These are phyloP conservation scores for Coemansia sp. DNA, from an alignment of 192 early-diverging fungal genomes.

Conservation along the genomic window DNA sequence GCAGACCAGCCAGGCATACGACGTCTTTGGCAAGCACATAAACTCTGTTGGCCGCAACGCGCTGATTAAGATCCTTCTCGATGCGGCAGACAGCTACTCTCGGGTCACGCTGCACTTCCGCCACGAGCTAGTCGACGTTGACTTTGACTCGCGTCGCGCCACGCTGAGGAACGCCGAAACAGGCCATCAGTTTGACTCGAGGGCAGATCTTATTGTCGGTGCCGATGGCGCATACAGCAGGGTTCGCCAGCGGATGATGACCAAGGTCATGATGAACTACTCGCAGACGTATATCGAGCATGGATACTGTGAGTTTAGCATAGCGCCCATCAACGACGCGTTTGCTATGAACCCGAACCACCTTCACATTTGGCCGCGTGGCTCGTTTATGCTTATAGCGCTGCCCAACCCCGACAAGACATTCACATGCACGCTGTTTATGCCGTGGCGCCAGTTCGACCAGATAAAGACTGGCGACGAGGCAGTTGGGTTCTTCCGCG, in stretches of 20 bases:
- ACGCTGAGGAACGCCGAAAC: constrained; percentile 33
- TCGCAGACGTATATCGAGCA: constrained; percentile 89
- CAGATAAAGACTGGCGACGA: constrained; percentile 65
- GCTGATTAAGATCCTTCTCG: constrained; percentile 82
- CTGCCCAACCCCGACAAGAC: constrained; percentile 92
- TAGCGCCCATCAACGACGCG: constrained; percentile 69
- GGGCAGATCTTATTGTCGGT: constrained; percentile 82
- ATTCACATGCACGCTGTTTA: constrained; percentile 96
- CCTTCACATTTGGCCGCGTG: constrained; percentile 96
- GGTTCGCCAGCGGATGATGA: constrained; percentile 81
- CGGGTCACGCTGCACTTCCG: constrained; percentile 80
- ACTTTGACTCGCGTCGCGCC: constrained; percentile 71
- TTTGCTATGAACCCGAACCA: constrained; percentile 89
- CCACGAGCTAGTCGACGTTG: constrained; percentile 65
- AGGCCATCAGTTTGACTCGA: constrained; percentile 44
- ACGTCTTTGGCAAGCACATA: constrained; percentile 87
- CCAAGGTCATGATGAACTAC: constrained; percentile 78
- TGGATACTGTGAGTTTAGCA: constrained; percentile 89
- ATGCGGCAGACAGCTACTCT: constrained; percentile 64
- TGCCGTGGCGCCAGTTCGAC: constrained; percentile 87
- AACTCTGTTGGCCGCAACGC: constrained; percentile 89
- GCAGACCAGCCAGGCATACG: constrained; percentile 82
- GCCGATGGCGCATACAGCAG: constrained; percentile 88
- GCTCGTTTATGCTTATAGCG: constrained; percentile 98
- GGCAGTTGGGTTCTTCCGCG: constrained; percentile 70